Base-by-base conservation (phyloP, 116 monocot genomes). In the Phalaenopsis hybrid region DNA sequence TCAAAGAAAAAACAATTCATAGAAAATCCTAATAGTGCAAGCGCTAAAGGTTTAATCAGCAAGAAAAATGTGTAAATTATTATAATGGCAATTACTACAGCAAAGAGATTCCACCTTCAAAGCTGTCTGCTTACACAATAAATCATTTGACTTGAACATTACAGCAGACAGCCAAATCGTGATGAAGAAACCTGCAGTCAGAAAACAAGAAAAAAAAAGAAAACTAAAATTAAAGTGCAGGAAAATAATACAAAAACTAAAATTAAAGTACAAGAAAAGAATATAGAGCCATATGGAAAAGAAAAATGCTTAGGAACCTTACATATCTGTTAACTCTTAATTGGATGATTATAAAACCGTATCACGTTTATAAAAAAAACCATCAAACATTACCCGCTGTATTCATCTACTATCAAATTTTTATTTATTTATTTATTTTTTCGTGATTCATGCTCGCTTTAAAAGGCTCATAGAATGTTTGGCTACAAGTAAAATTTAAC, bases 121-220 rank as follows among this genome's bases (percentile, higher is more conserved):
- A 85, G 95, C 91, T 80, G 95, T 95, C 78, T 95, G 95, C 68
- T 93, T 95, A 72, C 87, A 51, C 79, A 96, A 76, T 74, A 96
- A 92, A 85, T 93, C 96, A 85, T 96, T 96, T 34, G 96, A 96
- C 81, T 96, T 93, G 75, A 93, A 93, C 93, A 96, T 93, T 46
- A 96, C 92, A 15, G 89, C 96, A 75, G 92, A 92, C 86, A 93
- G 88, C 91, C 93, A 96, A 77, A 96, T 93, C 59, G 96, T 93
- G n/a, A 92, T 90, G 78, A 96, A 92, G 79, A 96, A 96, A 70
- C 96, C 96, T 96, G 86, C 50, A 79, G 75, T 23, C n/a, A 76
- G 82, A 33, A n/a, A 72, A 59, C 4, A 78, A 57, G 12, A 59
- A 79, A 18, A 37, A 52, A 80, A 28, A 74, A 43, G 18, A 17